phyloP scores from a whole-genome alignment of 2,329 filamentous ascomycete species.

The Zopfia rhizophila region DNA sequence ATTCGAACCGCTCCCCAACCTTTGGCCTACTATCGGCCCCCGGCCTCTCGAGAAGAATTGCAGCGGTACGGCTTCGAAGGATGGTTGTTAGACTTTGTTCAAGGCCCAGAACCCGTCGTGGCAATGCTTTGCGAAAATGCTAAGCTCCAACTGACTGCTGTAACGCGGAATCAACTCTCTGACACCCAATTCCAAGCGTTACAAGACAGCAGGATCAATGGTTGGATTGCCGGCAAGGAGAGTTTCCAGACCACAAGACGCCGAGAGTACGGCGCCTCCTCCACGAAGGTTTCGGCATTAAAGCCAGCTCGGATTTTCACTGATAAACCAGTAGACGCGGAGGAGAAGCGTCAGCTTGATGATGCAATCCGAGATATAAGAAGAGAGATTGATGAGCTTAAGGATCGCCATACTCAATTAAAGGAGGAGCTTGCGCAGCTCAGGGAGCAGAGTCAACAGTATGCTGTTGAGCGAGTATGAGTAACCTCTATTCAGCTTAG shows the following conservation, averaged over 20 bases:
- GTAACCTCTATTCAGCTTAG: background rate
- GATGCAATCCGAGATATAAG: conserved; percentile 59
- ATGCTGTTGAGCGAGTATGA: too few species aligned
- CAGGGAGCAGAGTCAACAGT: conserved; percentile 41
- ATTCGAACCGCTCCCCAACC: conserved; percentile 71
- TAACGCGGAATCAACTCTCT: conserved; percentile 70
- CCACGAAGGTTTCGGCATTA: conserved; percentile 73
- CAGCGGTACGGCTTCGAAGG: conserved; percentile 74
- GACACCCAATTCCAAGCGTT: conserved; percentile 76
- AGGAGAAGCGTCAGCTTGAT: conserved; percentile 70
- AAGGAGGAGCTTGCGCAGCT: conserved; percentile 34
- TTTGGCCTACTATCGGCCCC: conserved; percentile 65
- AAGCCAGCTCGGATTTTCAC: conserved; percentile 76
- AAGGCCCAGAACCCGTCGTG: conserved; percentile 83
- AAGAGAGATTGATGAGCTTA: conserved; percentile 51
- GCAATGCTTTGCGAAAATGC: conserved; percentile 86
- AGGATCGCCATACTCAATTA: conserved; percentile 56
- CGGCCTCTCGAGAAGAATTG: conserved; percentile 67
- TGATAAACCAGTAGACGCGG: conserved; percentile 76
- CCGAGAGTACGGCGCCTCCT: conserved; percentile 82
- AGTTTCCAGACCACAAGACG: conserved; percentile 70
- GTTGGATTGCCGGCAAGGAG: conserved; percentile 75
- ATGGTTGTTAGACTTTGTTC: conserved; percentile 80
- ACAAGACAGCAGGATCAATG: conserved; percentile 66
- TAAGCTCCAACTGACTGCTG: conserved; percentile 73